Percentiles rank a stretch among this genome's conserved stretches.
These are phyloP conservation scores for Hyaloscypha finlandica DNA, from an alignment of 495 filamentous ascomycete species.

Conservation along the genomic window DNA sequence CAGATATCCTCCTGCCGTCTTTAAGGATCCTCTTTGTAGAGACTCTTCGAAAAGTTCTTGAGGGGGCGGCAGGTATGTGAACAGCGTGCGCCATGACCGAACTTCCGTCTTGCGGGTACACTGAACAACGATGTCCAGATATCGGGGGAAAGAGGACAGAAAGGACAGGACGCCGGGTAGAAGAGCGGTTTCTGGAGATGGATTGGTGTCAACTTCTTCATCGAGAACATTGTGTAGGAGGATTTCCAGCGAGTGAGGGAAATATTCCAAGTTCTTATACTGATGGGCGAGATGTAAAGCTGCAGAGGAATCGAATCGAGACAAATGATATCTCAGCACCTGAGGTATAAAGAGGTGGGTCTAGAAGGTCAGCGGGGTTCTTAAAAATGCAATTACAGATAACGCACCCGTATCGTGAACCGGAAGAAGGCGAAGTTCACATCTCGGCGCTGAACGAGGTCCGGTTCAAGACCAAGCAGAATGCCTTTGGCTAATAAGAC, in stretches of 20 bases:
- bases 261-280: constrained; percentile 84
- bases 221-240: constrained; percentile 92
- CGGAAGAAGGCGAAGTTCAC: constrained; percentile 84
- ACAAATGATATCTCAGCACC: constrained; percentile 74
- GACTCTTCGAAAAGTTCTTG: constrained; percentile 91
- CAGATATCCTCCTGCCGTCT: constrained; percentile 94
- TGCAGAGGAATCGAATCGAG: constrained; percentile 67
- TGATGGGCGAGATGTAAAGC: constrained; percentile 77
- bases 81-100: constrained; percentile 91
- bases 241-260: constrained; percentile 89
- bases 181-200: constrained; percentile 68
- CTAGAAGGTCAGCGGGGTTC: constrained; percentile 40
- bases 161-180: constrained; percentile 87
- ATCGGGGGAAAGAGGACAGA: constrained; percentile 83
- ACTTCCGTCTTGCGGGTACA: constrained; percentile 98
- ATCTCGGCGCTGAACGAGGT: constrained; percentile 88
- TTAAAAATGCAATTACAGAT: neutral
- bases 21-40: constrained; percentile 77
- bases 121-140: constrained; percentile 94
- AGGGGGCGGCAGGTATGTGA: constrained; percentile 84
- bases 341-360: constrained; percentile 90
- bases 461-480: constrained; percentile 85
- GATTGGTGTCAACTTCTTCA: constrained; percentile 84
- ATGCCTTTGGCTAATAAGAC: constrained; percentile 82
- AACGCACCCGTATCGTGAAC: constrained; percentile 74